Percentiles rank a stretch among this genome's conserved stretches.
Conservation (phyloP, 257 asterid genomes). For the Penstemon eatonii region DNA sequence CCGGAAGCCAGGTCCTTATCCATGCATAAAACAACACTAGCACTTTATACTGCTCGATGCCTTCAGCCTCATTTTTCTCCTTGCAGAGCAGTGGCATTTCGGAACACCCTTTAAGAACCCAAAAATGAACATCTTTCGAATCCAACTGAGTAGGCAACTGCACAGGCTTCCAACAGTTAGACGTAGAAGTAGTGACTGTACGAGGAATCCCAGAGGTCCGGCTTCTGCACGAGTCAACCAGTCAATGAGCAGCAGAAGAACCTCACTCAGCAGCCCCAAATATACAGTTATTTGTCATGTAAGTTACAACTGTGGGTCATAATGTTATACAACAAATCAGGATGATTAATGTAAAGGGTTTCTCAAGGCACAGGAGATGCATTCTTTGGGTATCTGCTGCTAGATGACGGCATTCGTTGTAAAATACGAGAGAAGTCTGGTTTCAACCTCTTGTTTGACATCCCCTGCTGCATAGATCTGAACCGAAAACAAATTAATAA, state of each 20-base stretch:
- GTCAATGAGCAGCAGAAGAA: slow-evolving; percentile 13
- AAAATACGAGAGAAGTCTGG: slow-evolving; percentile 60
- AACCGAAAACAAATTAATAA: slow-evolving; percentile 18
- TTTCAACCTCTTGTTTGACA: slow-evolving; percentile 63
- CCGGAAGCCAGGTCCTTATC: not conserved
- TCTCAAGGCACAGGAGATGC: slow-evolving; percentile 59
- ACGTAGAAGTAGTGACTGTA: not conserved
- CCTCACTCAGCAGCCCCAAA: slow-evolving; percentile 18
- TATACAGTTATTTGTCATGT: slow-evolving; percentile 19
- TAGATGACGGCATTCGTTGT: slow-evolving; percentile 61
- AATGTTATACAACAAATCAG: slow-evolving; percentile 34
- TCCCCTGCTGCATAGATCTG: slow-evolving; percentile 79
- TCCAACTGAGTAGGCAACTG: slow-evolving; percentile 1
- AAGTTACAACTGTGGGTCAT: slow-evolving; percentile 23
- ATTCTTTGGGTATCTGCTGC: slow-evolving; percentile 54
- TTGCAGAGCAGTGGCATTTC: not conserved
- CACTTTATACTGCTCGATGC: not conserved
- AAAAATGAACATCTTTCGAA: not conserved
- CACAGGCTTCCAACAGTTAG: slow-evolving; percentile 21
- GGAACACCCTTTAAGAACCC: too few relatives aligned
- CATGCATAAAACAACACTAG: not conserved
- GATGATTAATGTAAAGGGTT: slow-evolving; percentile 15
- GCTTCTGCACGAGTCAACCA: slow-evolving; percentile 3
- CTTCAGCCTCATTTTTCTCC: not conserved
- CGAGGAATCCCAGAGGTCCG: not conserved